Conservation (phyloP, 2,329 filamentous ascomycete species). For the Aspergillus cejpii region DNA sequence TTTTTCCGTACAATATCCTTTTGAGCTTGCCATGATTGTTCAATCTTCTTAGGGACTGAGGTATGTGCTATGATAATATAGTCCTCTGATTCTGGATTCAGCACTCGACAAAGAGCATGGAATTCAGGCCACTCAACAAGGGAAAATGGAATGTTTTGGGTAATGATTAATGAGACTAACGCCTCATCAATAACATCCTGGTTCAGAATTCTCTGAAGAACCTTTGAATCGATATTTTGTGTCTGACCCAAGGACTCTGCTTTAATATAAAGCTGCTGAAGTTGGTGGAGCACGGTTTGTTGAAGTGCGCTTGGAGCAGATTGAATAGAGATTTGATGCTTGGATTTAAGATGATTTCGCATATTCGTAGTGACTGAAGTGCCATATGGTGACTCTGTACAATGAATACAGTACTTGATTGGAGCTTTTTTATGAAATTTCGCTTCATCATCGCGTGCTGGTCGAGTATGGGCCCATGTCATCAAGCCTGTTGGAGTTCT, state of each 20-base stretch:
- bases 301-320: neutral
- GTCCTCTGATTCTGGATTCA: neutral
- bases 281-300: neutral
- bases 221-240: neutral
- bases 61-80: neutral
- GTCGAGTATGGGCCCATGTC: neutral
- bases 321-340: neutral
- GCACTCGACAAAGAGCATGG: neutral
- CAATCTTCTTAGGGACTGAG: neutral
- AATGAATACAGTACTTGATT: neutral
- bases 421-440: neutral
- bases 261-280: neutral
- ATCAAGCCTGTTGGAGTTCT: no score
- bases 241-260: neutral
- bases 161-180: neutral
- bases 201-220: neutral
- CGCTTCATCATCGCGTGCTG: neutral
- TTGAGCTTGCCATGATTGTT: neutral
- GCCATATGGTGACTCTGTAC: neutral
- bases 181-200: neutral
- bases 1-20: neutral
- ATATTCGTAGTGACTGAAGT: neutral
- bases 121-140: no score
- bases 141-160: neutral
- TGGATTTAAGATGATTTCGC: neutral